phyloP scores from a whole-genome alignment of 225 moss, liverwort and hornwort genomes.

The Climacium dendroides region DNA sequence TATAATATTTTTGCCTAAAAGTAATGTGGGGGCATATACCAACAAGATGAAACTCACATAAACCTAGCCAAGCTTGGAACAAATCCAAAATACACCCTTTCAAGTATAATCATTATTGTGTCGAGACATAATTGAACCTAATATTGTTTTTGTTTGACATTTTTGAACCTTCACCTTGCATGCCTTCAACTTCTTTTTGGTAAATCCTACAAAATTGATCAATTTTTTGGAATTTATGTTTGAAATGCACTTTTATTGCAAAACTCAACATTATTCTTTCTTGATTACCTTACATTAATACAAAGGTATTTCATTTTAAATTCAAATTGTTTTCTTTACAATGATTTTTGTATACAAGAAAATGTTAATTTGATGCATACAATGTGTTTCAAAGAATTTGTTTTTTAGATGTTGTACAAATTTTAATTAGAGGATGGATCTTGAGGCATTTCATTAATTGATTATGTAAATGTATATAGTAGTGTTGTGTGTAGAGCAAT shows the following conservation, averaged over 20 bases:
- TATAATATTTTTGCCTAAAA: background rate
- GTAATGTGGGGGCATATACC: no score
- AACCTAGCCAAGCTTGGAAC: accelerated
- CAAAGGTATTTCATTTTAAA: background rate
- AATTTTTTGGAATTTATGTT: background rate
- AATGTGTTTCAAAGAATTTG: background rate
- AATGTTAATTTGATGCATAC: background rate
- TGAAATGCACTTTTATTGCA: background rate
- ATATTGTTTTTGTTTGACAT: background rate
- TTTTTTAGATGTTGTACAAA: background rate
- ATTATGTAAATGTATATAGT: background rate
- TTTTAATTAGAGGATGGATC: background rate
- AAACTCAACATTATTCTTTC: background rate
- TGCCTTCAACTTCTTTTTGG: background rate
- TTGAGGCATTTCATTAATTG: background rate
- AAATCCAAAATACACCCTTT: background rate
- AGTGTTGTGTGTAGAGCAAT: background rate
- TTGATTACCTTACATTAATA: no score
- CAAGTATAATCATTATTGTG: background rate
- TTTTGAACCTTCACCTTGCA: accelerated
- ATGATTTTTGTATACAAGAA: background rate
- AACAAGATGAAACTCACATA: background rate
- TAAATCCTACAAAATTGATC: background rate
- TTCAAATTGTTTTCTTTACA: accelerated
- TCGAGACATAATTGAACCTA: accelerated